Percentiles rank a stretch among this genome's conserved stretches.
Conservation (phyloP, 371 early-diverging fungal species). For the Gilbertella persicaria region DNA sequence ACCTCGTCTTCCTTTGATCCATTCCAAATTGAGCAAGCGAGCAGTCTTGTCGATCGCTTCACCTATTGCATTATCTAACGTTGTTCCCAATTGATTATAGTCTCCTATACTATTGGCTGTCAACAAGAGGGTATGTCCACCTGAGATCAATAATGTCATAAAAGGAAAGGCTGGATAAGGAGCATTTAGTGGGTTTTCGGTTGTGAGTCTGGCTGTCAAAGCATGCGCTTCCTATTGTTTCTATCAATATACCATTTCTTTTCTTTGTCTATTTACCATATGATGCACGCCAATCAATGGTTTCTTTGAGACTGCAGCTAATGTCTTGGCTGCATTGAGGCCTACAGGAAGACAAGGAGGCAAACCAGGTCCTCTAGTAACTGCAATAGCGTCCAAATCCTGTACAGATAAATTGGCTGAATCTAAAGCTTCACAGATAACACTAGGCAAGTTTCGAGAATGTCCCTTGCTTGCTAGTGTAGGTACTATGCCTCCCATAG, state of each 20-base stretch:
- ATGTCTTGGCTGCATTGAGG: slow-evolving; percentile 75
- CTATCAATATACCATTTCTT: neutral
- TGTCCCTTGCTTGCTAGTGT: slow-evolving; percentile 75
- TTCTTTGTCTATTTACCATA: slow-evolving; percentile 57
- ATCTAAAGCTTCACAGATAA: slow-evolving; percentile 65
- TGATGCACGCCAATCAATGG: slow-evolving; percentile 86
- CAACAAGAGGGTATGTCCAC: slow-evolving; percentile 80
- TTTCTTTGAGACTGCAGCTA: slow-evolving; percentile 71
- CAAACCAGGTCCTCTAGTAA: slow-evolving; percentile 84
- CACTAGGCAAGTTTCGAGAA: slow-evolving; percentile 65
- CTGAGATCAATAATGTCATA: slow-evolving; percentile 75
- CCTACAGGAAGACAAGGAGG: slow-evolving; percentile 78
- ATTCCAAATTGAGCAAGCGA: slow-evolving; percentile 64
- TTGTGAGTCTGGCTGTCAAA: slow-evolving; percentile 64
- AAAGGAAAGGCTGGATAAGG: slow-evolving; percentile 70
- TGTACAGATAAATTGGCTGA: slow-evolving; percentile 51
- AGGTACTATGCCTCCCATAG: slow-evolving; percentile 84
- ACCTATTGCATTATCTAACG: slow-evolving; percentile 80
- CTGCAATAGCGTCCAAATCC: slow-evolving; percentile 81
- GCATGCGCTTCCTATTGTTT: slow-evolving; percentile 70
- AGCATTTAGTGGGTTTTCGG: slow-evolving; percentile 5
- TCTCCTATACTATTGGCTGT: slow-evolving; percentile 65
- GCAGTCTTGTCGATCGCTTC: slow-evolving; percentile 86
- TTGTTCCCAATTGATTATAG: slow-evolving; percentile 68
- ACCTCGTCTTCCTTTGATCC: slow-evolving; percentile 67